Evolutionary conservation across 1,284 basidiomycete species (phyloP), one percentile per base, ranked within the genome.

Genomic region (Puccinia brachypodii): DNA sequence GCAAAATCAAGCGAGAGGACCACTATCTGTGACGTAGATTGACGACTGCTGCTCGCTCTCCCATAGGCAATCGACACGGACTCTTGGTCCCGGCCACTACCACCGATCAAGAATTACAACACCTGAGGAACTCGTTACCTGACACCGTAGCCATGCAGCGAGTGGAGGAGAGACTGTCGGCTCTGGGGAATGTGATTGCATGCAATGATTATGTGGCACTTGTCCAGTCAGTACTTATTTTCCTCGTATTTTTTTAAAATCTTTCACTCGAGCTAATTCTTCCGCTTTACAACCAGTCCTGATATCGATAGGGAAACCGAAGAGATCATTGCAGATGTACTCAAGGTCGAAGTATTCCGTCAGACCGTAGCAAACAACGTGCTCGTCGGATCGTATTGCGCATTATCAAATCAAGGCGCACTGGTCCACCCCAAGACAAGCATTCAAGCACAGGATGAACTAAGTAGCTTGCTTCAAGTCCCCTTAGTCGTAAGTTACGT

Each of bases 271-370:
- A 85, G 85, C 25, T 86, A 84, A 40, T 81, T 85, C 33, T 84
- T 86, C 33, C 85, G 85, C 25, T 3, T 56, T 16, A 33, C 19
- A 13, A 64, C 33, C 69, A 81, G 78, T 87, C 97, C 97, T 16
- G 97, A 99, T 85, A 89, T 99, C 83, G 96, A 99, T 88, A 91
- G 96, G 82, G 97, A 99, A 88, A 99, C 97, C 9, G 97, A 99
- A 87, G 97, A 99, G 88, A 99, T 99, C 88, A 98, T 99, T 87
- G 96, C 97, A 73, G 97, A 99, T 87, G 95, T 98, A 14, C 90
- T 99, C 84, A 98, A 98, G 88, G 97, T 99, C 83, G 97, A 99
- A 87, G 97, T 99, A 4, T 99, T 99, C 89, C 90, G 96, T 76
- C 96, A 99, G 87, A 99, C 96, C 14, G 90, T 99, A 84, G 96